Evolutionary conservation across 495 filamentous ascomycete genomes (phyloP).

Genomic region (Viridothelium virens): DNA sequence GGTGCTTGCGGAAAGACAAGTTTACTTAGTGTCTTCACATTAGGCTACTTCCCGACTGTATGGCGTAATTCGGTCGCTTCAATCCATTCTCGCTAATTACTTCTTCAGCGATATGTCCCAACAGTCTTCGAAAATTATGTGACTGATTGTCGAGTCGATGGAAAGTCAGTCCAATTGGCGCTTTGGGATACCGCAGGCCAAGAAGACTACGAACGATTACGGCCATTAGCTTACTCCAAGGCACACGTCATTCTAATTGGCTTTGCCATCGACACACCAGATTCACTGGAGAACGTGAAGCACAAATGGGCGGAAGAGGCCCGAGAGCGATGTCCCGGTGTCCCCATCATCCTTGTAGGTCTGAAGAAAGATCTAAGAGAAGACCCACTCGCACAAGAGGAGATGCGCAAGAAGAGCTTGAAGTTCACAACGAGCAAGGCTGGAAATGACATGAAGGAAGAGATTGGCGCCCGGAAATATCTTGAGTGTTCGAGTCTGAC

Average conservation of each 20-base stretch:
- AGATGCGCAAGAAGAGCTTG: conserved; percentile 92
- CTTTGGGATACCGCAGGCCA: conserved; percentile 45
- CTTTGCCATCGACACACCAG: conserved; percentile 89
- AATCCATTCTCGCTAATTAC: conserved; percentile 16
- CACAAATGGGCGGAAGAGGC: conserved; percentile 99
- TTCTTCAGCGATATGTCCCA: conserved; percentile 30
- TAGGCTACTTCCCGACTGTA: conserved; percentile 97
- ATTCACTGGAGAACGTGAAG: conserved; percentile 96
- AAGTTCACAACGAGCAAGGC: conserved; percentile 75
- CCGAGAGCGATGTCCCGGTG: conserved; percentile 82
- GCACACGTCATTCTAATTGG: conserved; percentile 96
- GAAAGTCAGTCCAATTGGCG: conserved; percentile 42
- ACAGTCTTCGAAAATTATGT: conserved; percentile 45
- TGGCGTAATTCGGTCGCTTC: conserved; percentile 35
- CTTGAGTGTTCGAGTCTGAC: conserved; percentile 94
- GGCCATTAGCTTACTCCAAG: conserved; percentile 92
- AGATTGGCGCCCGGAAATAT: conserved; percentile 90
- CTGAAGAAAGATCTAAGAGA: conserved; percentile 97
- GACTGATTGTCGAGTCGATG: conserved; percentile 42
- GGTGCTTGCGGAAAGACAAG: conserved; percentile 98
- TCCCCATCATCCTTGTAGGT: conserved; percentile 94
- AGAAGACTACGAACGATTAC: conserved; percentile 57
- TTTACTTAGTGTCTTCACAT: conserved; percentile 93
- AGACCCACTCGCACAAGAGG: conserved; percentile 86
- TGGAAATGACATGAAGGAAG: conserved; percentile 68